These are phyloP conservation scores for Spergularia bocconei DNA, from an alignment of 148 eudicot genomes.

Conservation along the genomic window DNA sequence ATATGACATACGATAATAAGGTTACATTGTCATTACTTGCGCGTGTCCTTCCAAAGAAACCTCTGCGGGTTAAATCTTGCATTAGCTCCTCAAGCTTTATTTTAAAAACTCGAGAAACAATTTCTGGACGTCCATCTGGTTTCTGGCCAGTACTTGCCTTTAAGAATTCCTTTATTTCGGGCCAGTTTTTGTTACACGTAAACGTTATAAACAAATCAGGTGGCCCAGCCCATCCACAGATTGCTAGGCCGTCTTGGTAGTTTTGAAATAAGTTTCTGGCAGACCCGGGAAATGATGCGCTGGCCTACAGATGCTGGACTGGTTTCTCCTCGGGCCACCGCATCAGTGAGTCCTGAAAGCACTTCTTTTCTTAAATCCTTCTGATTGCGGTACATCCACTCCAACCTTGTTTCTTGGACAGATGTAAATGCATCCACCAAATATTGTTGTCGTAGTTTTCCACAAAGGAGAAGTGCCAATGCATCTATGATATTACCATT, in stretches of 20 bases:
- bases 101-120: background rate
- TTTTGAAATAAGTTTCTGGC: constrained; percentile 21
- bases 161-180: constrained; percentile 8
- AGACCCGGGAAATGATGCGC: background rate
- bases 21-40: background rate
- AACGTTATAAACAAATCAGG: constrained; percentile 20
- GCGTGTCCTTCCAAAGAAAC: background rate
- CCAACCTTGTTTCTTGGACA: constrained; percentile 11
- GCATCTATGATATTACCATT: background rate
- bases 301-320: background rate
- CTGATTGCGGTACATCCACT: constrained; percentile 1
- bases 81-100: background rate
- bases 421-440: constrained; percentile 25
- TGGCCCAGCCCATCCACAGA: constrained; percentile 10
- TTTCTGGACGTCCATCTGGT: background rate
- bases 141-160: background rate
- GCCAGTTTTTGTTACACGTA: constrained; percentile 33
- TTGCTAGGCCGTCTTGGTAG: constrained; percentile 27
- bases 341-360: background rate
- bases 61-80: background rate
- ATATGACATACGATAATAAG: background rate
- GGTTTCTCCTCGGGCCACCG: background rate
- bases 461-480: background rate
- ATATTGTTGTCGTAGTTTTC: constrained; percentile 16
- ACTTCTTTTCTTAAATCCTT: background rate